Base-by-base conservation (phyloP, 345 rosid species). In the Lagerstroemia speciosa region DNA sequence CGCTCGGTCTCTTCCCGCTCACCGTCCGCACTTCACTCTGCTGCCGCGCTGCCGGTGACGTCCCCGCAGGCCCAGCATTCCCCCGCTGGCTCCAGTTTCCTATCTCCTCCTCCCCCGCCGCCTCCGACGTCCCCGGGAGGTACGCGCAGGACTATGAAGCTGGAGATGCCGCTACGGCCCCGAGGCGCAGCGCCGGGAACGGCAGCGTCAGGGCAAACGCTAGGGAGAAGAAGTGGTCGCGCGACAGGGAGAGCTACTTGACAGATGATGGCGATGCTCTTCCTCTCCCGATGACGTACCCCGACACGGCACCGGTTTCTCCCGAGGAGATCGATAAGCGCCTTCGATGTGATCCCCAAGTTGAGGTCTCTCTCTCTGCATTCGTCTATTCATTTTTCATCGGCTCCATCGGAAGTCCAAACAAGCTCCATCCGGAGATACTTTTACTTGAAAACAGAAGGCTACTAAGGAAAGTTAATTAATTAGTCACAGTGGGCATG, bases 221-320 rank as follows among this genome's bases (percentile, higher is more conserved):
- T 65, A 81, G 69, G 79, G 90, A 89, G 76, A 73, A 73, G 73
- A 85, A 83, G 22, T 93, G 98, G 96, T 86, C 96, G 65, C 83
- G 90, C 75, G 80, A 86, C 55, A 76, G 91, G 33, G 85, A 86
- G 83, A 90, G 94, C 79, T 93, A 89, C 78, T 81, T 93, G 89
- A 69, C 80, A 38, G 87, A 82, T 55, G 78, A 87, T 71, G 73
- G 55, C 33, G 98, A 93, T 29, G 83, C 89, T 48, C 97, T 93
- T 68, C 98, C 97, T 70, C 96, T 93, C 3, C 98, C 98, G 55
- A 91, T 93, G 97, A 84, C 94, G 78, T 84, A 86, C 73, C 97
- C 98, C 0, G 76, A 93, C 72, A 68, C 96, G 34, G 82, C 89
- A 32, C 97, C 98, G 10, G 97, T 87, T 33, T 22, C 92, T 14